Percentiles rank a stretch among this genome's conserved stretches.
Conservation (phyloP, 177 flowering plant genomes). For the Vitis hybrid region DNA sequence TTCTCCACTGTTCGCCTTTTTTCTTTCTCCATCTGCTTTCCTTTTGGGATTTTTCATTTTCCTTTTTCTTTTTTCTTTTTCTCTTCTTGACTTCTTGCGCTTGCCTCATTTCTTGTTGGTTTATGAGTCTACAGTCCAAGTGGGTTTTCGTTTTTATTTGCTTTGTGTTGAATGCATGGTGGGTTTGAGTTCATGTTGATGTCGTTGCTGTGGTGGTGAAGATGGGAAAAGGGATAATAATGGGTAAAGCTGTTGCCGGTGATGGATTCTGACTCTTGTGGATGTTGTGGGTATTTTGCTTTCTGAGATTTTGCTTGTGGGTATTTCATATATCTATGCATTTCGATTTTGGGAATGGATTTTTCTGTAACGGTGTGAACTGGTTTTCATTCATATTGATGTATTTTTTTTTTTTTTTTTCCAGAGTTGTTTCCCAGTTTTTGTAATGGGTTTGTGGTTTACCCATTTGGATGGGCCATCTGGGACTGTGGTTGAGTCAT, state of each 20-base stretch:
- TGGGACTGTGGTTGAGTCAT: neutral
- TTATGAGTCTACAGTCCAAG: neutral
- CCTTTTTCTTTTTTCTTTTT: conserved; percentile 2
- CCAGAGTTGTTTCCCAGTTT: neutral
- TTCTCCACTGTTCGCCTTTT: neutral
- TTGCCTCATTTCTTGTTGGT: neutral
- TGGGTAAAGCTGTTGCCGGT: neutral
- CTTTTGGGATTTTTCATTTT: neutral
- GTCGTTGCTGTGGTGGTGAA: conserved; percentile 2
- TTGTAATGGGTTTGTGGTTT: neutral
- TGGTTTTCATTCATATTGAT: no score
- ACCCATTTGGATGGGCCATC: neutral
- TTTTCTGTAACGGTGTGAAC: no score
- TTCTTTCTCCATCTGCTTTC: neutral
- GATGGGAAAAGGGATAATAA: conserved; percentile 1
- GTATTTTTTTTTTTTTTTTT: no score
- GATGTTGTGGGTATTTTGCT: neutral
- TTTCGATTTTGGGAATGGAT: neutral
- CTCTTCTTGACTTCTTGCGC: neutral
- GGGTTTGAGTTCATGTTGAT: conserved; percentile 14
- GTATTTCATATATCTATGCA: neutral
- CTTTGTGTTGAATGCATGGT: conserved; percentile 17
- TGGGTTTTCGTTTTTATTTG: conserved; percentile 7
- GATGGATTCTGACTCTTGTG: neutral
- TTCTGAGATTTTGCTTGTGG: neutral